phyloP scores from a whole-genome alignment of 2,329 filamentous ascomycete genomes.

The Neonectria punicea region DNA sequence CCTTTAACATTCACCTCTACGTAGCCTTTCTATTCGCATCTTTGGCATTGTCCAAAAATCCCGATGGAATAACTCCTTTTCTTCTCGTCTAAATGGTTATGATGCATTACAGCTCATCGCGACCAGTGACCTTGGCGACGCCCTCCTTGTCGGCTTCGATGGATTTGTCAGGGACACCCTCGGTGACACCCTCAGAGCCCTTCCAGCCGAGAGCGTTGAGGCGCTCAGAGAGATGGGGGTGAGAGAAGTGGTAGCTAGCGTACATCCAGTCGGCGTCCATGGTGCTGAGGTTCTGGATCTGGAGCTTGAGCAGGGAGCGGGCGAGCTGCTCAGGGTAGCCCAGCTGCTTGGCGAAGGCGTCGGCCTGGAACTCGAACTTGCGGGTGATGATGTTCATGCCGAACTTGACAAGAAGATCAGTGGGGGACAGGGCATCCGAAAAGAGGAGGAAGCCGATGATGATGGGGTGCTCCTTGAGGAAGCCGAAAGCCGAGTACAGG shows the following conservation, averaged over 20 bases:
- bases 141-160: conserved; percentile 50
- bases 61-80: neutral
- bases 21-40: neutral
- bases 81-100: conserved; percentile 11
- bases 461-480: conserved; percentile 83
- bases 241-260: conserved; percentile 97
- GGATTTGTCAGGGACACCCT: conserved; percentile 51
- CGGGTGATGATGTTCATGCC: conserved; percentile 96
- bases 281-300: conserved; percentile 96
- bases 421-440: conserved; percentile 93
- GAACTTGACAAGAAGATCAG: conserved; percentile 94
- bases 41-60: neutral
- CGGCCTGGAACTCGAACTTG: conserved; percentile 95
- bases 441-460: conserved; percentile 98
- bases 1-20: conserved; percentile 6
- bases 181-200: conserved; percentile 61
- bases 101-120: conserved; percentile 72
- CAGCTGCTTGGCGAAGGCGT: conserved; percentile 85
- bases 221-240: conserved; percentile 94
- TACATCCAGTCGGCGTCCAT: conserved; percentile 99
- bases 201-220: conserved; percentile 92
- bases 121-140: conserved; percentile 76
- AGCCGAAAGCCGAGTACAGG: conserved; percentile 91
- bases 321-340: conserved; percentile 88
- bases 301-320: conserved; percentile 91